phyloP scores from a whole-genome alignment of 768 basidiomycete species.

The Gymnopilus dilepis region DNA sequence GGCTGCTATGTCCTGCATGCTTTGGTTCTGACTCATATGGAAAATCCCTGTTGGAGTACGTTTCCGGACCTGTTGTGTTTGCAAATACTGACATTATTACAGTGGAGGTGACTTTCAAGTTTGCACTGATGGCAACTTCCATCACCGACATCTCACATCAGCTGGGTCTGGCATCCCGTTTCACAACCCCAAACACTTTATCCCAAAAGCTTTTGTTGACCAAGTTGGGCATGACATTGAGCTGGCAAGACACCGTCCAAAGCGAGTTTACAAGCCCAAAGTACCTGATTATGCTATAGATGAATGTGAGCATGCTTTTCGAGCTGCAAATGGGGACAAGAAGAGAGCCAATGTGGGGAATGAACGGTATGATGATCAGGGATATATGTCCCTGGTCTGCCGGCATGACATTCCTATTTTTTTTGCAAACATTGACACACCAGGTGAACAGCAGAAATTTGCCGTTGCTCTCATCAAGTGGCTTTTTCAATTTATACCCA shows the following conservation, averaged over 20 bases:
- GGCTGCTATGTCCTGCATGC: constrained; percentile 37
- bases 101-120: constrained; percentile 45
- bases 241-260: constrained; percentile 23
- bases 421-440: constrained; percentile 31
- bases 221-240: constrained; percentile 32
- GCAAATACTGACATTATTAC: not conserved
- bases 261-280: not conserved
- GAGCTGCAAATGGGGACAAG: constrained; percentile 36
- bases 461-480: constrained; percentile 12
- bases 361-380: constrained; percentile 32
- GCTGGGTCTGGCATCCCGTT: constrained; percentile 38
- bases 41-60: constrained; percentile 25
- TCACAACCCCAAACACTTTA: constrained; percentile 36
- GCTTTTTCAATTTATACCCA: constrained; percentile 29
- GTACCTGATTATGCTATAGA: constrained; percentile 41
- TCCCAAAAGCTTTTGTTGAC: constrained; percentile 40
- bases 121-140: constrained; percentile 43
- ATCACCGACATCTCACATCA: constrained; percentile 36
- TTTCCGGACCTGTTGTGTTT: not conserved
- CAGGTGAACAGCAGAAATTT: constrained; percentile 45
- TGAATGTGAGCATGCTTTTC: constrained; percentile 35
- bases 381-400: constrained; percentile 44
- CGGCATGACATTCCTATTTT: constrained; percentile 41
- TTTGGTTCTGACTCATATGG: constrained; percentile 35
- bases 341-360: constrained; percentile 27